Percentiles rank a stretch among this genome's conserved stretches.
Evolutionary conservation across 148 eudicot genomes (phyloP).

Genomic region (Arbutus unedo): DNA sequence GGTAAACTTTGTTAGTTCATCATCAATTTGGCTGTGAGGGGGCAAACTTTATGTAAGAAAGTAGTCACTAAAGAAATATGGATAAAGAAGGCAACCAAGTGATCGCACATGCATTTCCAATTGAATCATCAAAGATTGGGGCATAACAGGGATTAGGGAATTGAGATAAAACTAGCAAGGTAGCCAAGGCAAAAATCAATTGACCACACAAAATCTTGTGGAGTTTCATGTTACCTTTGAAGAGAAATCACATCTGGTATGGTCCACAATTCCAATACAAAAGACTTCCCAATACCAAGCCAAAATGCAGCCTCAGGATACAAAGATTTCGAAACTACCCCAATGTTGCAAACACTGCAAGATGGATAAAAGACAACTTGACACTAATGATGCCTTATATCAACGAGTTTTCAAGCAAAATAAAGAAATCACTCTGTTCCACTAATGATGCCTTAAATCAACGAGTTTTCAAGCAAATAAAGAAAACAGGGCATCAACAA

Average conservation of each 20-base stretch:
- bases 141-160: background rate
- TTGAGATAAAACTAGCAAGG: background rate
- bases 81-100: background rate
- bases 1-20: background rate
- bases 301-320: background rate
- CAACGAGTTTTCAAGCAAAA: background rate
- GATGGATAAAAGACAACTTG: background rate
- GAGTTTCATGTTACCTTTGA: background rate
- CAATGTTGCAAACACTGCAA: background rate
- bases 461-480: background rate
- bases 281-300: background rate
- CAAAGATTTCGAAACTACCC: background rate
- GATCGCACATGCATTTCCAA: background rate
- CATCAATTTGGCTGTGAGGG: background rate
- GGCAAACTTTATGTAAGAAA: background rate
- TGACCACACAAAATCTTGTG: background rate
- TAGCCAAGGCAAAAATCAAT: background rate
- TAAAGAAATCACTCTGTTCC: background rate
- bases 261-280: background rate
- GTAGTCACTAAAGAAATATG: background rate
- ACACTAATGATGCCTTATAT: background rate
- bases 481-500: background rate
- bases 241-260: conserved; percentile 1
- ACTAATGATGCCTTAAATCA: background rate
- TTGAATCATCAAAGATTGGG: background rate